These are phyloP conservation scores for Picea sitchensis DNA, from an alignment of 75 land plant species.

Conservation along the genomic window DNA sequence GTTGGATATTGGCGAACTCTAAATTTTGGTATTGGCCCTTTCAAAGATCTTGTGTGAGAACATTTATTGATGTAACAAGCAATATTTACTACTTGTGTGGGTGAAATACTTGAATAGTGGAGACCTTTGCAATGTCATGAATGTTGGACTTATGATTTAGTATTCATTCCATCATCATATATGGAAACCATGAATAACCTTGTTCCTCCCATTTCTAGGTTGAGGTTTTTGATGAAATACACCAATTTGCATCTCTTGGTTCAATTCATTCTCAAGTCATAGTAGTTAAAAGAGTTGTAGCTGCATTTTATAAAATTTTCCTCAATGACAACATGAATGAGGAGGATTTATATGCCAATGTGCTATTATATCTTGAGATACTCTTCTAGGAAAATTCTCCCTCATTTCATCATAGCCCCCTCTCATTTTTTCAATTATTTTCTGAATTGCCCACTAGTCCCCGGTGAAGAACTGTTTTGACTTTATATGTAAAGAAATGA, in stretches of 20 bases:
- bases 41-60: no score
- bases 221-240: conserved; percentile 25
- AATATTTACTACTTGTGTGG: no score
- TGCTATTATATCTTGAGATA: conserved; percentile 46
- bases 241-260: conserved; percentile 23
- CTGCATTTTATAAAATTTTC: conserved; percentile 34
- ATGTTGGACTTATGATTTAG: conserved; percentile 66
- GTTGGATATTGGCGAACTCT: no score
- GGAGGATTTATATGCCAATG: conserved; percentile 13
- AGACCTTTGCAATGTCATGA: conserved; percentile 72
- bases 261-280: conserved; percentile 42
- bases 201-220: neutral
- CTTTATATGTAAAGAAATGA: conserved; percentile 38
- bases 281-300: conserved; percentile 39
- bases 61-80: no score
- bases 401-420: conserved; percentile 74
- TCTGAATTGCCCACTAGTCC: conserved; percentile 11
- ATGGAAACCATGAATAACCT: conserved; percentile 20
- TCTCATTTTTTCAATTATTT: conserved; percentile 46
- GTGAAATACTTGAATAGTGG: conserved; percentile 28
- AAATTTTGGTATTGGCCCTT: no score
- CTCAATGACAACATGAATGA: conserved; percentile 6
- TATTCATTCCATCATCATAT: conserved; percentile 39
- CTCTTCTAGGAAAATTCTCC: conserved; percentile 82
- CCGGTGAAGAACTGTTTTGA: conserved; percentile 40